These are phyloP conservation scores for Microsporum ferrugineum DNA, from an alignment of 2,329 filamentous ascomycete genomes.

Conservation along the genomic window DNA sequence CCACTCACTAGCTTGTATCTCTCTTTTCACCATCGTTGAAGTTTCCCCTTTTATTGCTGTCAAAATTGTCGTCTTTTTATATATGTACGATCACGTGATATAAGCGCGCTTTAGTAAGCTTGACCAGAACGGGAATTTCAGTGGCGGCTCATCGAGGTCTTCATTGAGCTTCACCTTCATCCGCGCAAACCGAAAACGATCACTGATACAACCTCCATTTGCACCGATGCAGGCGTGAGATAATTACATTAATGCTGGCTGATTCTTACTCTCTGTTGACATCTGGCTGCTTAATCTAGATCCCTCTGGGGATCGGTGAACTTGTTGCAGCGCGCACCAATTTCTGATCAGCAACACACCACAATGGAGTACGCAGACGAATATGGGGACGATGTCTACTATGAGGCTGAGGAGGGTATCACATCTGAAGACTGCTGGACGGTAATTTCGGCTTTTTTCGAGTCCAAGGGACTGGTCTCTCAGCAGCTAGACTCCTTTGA, in stretches of 20 bases:
- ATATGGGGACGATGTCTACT: constrained; percentile 59
- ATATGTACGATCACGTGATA: background rate
- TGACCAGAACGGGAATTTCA: constrained; percentile 4
- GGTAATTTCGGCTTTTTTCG: constrained; percentile 94
- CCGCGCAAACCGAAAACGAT: background rate
- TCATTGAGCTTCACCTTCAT: background rate
- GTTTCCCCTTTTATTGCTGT: too few relatives aligned
- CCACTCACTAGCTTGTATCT: too few relatives aligned
- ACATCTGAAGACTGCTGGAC: constrained; percentile 98
- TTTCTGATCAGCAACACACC: background rate
- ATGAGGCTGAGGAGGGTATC: constrained; percentile 60
- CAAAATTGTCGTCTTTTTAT: too few relatives aligned
- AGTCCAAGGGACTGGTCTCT: constrained; percentile 86
- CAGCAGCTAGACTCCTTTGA: constrained; percentile 98
- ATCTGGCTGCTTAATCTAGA: background rate
- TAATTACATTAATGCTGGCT: background rate
- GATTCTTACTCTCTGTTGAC: background rate
- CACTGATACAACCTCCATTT: background rate
- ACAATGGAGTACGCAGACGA: constrained; percentile 49
- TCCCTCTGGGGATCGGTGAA: constrained; percentile 9
- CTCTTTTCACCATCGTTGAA: too few relatives aligned
- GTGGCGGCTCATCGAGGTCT: constrained; percentile 3
- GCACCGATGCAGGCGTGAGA: background rate
- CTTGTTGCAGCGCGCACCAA: background rate
- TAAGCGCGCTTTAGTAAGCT: background rate